Base-by-base conservation (phyloP, 2,329 filamentous ascomycete species). In the Colletotrichum sp. region DNA sequence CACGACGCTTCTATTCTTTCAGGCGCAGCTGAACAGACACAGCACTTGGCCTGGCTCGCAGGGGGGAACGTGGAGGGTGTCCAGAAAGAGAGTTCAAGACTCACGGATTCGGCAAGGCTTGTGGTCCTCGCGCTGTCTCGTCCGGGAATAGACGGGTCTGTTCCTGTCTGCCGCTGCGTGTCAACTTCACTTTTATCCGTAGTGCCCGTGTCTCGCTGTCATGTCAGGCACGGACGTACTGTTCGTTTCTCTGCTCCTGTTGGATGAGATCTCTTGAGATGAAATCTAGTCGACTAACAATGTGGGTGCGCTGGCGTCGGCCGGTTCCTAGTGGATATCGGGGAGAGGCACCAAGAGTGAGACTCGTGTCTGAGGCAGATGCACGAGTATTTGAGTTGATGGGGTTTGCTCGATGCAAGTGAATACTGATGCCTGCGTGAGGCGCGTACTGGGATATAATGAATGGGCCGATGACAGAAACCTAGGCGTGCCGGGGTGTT, bases 221-320 rank as follows among this genome's bases (percentile, higher is more conserved):
- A 75, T 75, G 75, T 75, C 71, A 75, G 75, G 75, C 71, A 77
- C 75, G 72, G 71, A 75, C 75, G 60, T 71, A 77, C 75, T 71
- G 71, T 77, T 76, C 65, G 49, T 60, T 59, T 39, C 32, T 62
- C n/a, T 34, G 36, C 32, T 49, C 66, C 71, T 52, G 65, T 75
- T 60, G 60, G 24, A 39, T 36, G 65, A 36, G 28, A 18, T 71
- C 74, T 71, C 66, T 75, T 75, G 60, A 21, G 66, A 62, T 57
- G 30, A 63, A 44, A 32, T 62, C 63, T 34, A 70, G 60, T 44
- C 15, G 57, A 30, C 34, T 36, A 26, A 34, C 28, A 55, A 32
- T 30, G 57, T 74, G 64, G 57, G n/a, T 24, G 69, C 18, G 18
- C 21, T 70, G 57, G 65, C 34, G 65, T 66, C 36, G 71, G 63